phyloP scores from a whole-genome alignment of 352 stramenopile species.

The Globisporangium nunn region DNA sequence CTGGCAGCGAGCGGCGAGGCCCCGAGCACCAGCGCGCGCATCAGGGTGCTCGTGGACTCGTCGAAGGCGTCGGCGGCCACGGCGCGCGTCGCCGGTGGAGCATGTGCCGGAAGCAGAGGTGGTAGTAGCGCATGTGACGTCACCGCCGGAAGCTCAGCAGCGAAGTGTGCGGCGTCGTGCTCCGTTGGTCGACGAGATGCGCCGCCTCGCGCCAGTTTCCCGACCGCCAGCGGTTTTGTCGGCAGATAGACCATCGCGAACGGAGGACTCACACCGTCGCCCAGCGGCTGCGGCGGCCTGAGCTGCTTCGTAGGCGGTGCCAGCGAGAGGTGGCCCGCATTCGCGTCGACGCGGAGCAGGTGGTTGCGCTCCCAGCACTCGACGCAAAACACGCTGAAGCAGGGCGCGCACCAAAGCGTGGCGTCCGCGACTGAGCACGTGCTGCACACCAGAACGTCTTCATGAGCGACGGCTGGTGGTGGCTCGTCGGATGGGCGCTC shows the following conservation, averaged over 20 bases:
- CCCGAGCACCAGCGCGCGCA: slow-evolving; percentile 24
- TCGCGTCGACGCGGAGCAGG: slow-evolving; percentile 35
- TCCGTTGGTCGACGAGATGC: slow-evolving; percentile 1
- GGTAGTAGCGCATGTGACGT: slow-evolving; percentile 17
- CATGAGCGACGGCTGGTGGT: slow-evolving; percentile 1
- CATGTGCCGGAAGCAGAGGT: not conserved
- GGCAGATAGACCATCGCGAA: slow-evolving; percentile 54
- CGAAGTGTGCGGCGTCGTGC: not conserved
- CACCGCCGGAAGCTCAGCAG: slow-evolving; percentile 4
- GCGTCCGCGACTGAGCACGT: slow-evolving; percentile 23
- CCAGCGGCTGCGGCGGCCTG: slow-evolving; percentile 11
- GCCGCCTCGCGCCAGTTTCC: slow-evolving; percentile 20
- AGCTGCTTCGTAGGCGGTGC: slow-evolving; percentile 25
- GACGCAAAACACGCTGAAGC: slow-evolving; percentile 50
- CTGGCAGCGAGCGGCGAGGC: slow-evolving; percentile 10
- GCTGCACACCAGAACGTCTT: slow-evolving; percentile 38
- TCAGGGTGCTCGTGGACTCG: slow-evolving; percentile 20
- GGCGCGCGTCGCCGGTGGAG: not conserved
- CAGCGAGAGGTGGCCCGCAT: slow-evolving; percentile 9
- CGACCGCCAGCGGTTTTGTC: slow-evolving; percentile 27
- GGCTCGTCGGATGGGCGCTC: not conserved
- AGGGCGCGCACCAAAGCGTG: slow-evolving; percentile 53
- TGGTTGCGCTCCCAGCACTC: slow-evolving; percentile 47
- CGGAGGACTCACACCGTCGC: slow-evolving; percentile 6
- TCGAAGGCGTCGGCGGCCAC: slow-evolving; percentile 3